Conservation (phyloP, 768 basidiomycete genomes). For the Podaxis sp. region DNA sequence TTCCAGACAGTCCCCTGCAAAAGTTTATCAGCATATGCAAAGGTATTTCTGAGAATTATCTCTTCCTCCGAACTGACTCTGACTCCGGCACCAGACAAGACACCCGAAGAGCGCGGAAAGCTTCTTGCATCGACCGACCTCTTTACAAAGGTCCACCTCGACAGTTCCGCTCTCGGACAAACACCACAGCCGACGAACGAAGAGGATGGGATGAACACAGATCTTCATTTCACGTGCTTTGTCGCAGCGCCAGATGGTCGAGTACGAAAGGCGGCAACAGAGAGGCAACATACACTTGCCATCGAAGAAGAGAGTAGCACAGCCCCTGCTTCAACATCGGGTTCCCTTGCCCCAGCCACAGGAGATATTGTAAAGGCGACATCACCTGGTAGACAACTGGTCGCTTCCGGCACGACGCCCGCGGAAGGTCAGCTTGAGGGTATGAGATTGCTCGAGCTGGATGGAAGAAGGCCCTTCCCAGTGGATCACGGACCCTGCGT, state of each 20-base stretch:
- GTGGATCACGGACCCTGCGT: constrained; percentile 72
- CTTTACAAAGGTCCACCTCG: constrained; percentile 76
- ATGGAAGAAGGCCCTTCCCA: constrained; percentile 76
- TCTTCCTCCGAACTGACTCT: not conserved
- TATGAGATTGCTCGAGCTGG: constrained; percentile 76
- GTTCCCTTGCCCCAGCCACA: not conserved
- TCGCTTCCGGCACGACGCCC: not conserved
- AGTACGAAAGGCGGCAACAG: constrained; percentile 27
- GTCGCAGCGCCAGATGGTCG: constrained; percentile 59
- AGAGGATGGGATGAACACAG: constrained; percentile 56
- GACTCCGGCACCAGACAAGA: constrained; percentile 45
- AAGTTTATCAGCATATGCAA: constrained; percentile 66
- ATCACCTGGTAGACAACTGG: not conserved
- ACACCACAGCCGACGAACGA: constrained; percentile 41
- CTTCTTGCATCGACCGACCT: constrained; percentile 74
- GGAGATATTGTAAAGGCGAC: not conserved
- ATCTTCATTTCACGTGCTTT: constrained; percentile 89
- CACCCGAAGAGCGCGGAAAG: constrained; percentile 72
- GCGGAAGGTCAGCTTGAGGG: constrained; percentile 25
- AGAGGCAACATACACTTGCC: not conserved
- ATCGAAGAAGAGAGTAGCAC: not conserved
- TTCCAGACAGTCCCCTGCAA: constrained; percentile 58
- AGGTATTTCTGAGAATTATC: constrained; percentile 34
- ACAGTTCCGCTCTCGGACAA: constrained; percentile 71
- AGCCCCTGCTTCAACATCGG: not conserved